Evolutionary conservation across 148 eudicot species (phyloP).

Genomic region (Vaccinium myrtillus): DNA sequence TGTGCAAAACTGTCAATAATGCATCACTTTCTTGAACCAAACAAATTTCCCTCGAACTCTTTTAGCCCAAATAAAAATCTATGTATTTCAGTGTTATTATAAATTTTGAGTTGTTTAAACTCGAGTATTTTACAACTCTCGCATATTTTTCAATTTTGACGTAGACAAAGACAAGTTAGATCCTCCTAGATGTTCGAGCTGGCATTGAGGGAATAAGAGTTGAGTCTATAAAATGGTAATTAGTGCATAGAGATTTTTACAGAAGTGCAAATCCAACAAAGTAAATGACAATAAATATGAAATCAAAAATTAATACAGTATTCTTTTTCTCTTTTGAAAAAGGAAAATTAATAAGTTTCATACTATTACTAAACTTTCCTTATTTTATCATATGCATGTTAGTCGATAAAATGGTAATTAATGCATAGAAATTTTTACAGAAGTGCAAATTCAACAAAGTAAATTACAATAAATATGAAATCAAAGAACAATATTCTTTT

Average conservation of each 20-base stretch:
- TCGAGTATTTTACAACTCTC: too few relatives aligned
- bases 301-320: neutral
- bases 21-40: too few relatives aligned
- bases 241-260: neutral
- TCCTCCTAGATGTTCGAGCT: neutral
- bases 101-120: too few relatives aligned
- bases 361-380: neutral
- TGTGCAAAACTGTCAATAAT: neutral
- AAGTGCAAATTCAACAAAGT: neutral
- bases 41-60: neutral
- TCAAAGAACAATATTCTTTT: neutral
- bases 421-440: neutral
- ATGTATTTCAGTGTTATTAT: neutral
- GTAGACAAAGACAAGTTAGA: neutral
- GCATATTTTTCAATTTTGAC: too few relatives aligned
- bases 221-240: neutral
- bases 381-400: neutral
- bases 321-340: neutral
- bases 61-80: neutral
- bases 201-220: neutral
- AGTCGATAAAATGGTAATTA: neutral
- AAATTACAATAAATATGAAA: neutral
- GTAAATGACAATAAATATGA: neutral
- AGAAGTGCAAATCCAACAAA: neutral
- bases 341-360: neutral